Conservation (phyloP, 2,329 filamentous ascomycete species). For the Penicillium sp. region DNA sequence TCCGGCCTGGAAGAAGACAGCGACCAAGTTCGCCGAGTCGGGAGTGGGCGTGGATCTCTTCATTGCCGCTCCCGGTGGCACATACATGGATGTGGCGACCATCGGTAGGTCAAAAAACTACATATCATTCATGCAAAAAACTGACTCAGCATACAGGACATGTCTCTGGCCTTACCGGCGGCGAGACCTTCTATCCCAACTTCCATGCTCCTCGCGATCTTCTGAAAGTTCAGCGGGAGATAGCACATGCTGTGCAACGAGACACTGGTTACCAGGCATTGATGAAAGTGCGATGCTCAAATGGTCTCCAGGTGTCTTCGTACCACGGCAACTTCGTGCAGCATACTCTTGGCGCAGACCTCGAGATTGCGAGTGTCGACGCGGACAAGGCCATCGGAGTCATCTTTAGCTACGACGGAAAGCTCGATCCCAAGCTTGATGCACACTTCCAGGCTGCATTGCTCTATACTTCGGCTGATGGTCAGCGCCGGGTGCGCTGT, state of each 20-base stretch:
- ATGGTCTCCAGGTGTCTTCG: constrained; percentile 86
- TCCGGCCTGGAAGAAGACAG: constrained; percentile 78
- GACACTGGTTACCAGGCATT: constrained; percentile 94
- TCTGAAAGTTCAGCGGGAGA: constrained; percentile 77
- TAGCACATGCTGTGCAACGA: constrained; percentile 79
- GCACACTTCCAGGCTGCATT: constrained; percentile 96
- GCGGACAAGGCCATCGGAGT: constrained; percentile 91
- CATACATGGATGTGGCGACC: constrained; percentile 89
- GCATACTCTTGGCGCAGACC: constrained; percentile 88
- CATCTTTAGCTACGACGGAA: constrained; percentile 92
- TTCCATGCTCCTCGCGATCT: constrained; percentile 85
- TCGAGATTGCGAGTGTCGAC: constrained; percentile 90
- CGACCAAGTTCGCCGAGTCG: constrained; percentile 80
- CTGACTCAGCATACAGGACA: constrained; percentile 56
- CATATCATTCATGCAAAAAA: neutral
- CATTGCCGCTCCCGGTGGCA: constrained; percentile 82
- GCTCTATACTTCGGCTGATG: constrained; percentile 87
- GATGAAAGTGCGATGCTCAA: constrained; percentile 98
- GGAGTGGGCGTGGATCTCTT: constrained; percentile 94
- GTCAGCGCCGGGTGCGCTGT: constrained; percentile 86
- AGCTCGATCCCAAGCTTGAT: constrained; percentile 93
- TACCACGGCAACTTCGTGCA: constrained; percentile 97
- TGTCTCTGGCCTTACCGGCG: constrained; percentile 82
- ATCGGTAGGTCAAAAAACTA: constrained; percentile 59
- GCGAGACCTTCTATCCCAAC: constrained; percentile 95